Base-by-base conservation (phyloP, 2,329 filamentous ascomycete species). In the Bipolaris oryzae region DNA sequence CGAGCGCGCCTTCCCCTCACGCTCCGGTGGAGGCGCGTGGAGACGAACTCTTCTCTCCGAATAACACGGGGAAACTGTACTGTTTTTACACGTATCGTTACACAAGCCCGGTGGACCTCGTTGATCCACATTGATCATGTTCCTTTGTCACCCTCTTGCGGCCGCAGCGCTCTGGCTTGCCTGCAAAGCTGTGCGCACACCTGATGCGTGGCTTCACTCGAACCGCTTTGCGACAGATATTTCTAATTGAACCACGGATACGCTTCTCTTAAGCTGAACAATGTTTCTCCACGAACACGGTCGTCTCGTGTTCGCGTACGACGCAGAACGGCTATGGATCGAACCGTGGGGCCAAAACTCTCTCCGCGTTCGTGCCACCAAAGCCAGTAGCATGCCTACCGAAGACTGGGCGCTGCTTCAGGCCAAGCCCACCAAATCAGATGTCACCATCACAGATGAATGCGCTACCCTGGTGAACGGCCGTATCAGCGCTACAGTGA, bases 241-340 rank as follows among this genome's bases (percentile, higher is more conserved):
- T 23, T 42, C 13, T 15, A n/a, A 42, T 25, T 25, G 20, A 42
- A 42, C 38, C 38, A 41, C 38, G 2, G 20, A 39, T 11, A 41
- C 20, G 3, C 11, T 41, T 41, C 21, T 21, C 11, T 41, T n/a
- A 23, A 21, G 18, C 38, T 41, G 16, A 42, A 42, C 3, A n/a
- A 42, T 42, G 39, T 42, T 42, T 20, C 13, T 42, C 39, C 20
- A 42, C 13, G 39, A 42, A 10, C 13, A 25, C 20, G 41, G 45
- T 37, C 52, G 59, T 20, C 83, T 86, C 3, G 82, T 88, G 55
- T 89, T 84, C 68, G 84, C 82, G 57, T 82, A 78, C 53, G 80
- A 83, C 66, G 78, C 78, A n/a, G 80, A 83, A 60, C 68, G 74
- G 21, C 70, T 83, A 53, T 78, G 79, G 74, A 74, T 84, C 50